Evolutionary conservation across 2,329 filamentous ascomycete genomes (phyloP).

Genomic region (Colletotrichum sp.): DNA sequence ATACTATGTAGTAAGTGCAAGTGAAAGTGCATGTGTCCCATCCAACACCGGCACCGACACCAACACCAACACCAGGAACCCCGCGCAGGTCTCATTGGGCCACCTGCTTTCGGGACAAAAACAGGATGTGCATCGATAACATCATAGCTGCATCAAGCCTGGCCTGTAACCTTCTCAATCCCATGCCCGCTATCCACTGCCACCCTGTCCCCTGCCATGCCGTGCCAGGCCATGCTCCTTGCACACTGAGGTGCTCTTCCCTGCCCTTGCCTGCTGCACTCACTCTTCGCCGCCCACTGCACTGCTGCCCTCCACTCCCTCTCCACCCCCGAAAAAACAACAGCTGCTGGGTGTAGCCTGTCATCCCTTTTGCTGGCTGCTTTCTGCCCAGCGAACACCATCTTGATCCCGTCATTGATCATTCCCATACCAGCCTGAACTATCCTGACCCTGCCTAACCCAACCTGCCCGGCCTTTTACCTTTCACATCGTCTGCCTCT

Average conservation of each 20-base stretch:
- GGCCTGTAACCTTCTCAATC: neutral
- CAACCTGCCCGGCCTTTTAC: neutral
- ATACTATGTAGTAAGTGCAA: too few relatives aligned
- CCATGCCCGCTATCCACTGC: neutral
- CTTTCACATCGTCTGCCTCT: neutral
- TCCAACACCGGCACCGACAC: neutral
- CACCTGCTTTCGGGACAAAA: constrained; percentile 11
- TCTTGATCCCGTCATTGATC: constrained; percentile 7
- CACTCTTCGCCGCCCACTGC: neutral
- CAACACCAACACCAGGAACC: neutral
- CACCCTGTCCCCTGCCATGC: neutral
- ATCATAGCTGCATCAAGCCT: constrained; percentile 22
- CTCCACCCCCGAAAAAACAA: neutral
- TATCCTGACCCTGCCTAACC: neutral
- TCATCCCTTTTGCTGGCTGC: neutral
- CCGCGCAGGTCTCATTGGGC: constrained; percentile 16
- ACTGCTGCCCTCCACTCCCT: neutral
- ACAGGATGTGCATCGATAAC: constrained; percentile 21
- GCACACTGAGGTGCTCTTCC: neutral
- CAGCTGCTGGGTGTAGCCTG: neutral
- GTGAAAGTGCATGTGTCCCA: neutral
- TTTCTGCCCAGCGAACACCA: neutral
- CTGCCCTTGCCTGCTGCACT: neutral
- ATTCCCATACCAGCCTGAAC: constrained; percentile 1
- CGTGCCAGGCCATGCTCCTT: neutral